Conservation (phyloP, 2,329 filamentous ascomycete species). For the Nannizzia gypsea region DNA sequence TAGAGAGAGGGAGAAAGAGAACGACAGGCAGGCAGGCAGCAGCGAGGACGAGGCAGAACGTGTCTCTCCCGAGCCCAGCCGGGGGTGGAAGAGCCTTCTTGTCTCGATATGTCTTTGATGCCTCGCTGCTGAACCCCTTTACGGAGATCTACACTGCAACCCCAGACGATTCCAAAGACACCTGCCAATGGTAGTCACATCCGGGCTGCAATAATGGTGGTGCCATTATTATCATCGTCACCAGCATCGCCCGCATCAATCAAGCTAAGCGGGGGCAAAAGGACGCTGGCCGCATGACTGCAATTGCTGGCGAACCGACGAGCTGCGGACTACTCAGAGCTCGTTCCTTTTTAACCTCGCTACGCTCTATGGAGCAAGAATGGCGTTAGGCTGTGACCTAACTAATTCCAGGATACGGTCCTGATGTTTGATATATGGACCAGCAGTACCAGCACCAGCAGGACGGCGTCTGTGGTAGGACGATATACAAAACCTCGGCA, state of each 20-base stretch:
- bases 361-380: not conserved
- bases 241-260: no score
- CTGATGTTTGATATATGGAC: conserved; percentile 1
- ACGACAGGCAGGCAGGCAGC: no score
- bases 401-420: not conserved
- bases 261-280: not conserved
- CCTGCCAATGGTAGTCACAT: not conserved
- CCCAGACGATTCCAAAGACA: not conserved
- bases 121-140: not conserved
- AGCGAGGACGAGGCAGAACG: not conserved
- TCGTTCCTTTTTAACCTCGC: no score
- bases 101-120: not conserved
- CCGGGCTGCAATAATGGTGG: not conserved
- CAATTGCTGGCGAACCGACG: not conserved
- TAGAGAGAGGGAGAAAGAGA: no score
- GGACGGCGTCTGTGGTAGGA: not conserved
- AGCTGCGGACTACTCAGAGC: not conserved
- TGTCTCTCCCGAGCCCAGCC: not conserved
- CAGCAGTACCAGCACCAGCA: not conserved
- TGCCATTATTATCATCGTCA: not conserved
- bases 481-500: conserved; percentile 1
- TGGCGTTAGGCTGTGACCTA: not conserved
- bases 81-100: not conserved
- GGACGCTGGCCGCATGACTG: not conserved
- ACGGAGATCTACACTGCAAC: not conserved